Base-by-base conservation (phyloP, 495 filamentous ascomycete genomes). In the Ramalina intermedia region DNA sequence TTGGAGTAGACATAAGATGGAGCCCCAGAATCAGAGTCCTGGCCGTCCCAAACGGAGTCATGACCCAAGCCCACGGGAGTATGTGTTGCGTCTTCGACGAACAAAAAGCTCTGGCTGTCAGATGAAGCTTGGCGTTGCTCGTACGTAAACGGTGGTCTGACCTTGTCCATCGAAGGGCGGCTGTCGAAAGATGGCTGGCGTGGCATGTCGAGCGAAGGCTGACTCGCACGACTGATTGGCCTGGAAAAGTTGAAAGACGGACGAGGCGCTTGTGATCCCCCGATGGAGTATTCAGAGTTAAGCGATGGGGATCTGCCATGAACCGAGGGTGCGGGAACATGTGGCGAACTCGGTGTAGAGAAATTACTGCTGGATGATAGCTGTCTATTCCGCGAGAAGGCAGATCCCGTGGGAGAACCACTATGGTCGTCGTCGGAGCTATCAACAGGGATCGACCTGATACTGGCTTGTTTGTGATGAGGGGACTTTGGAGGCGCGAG, bases 241-340 rank as follows among this genome's bases (percentile, higher is more conserved):
- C 91, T 72, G 3, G 91, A 96, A 63, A 96, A 96, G 62, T 96
- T 98, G 61, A 89, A 90, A 1, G 83, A 73, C 2, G 85, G 84
- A 27, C 83, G 78, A 1, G 81, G 76, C 27, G 84, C 69, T 17
- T 69, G 64, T n/a, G 70, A 69, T 16, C 81, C 77, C n/a, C 65
- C 67, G 43, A 68, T 64, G 0, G 82, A 84, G 29, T 75, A 75
- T 45, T 94, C 86, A 2, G 88, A 96, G 54, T 78, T 81, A 38
- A 88, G 66, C 0, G 87, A 94, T 5, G 87, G 86, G 11, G 88
- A 93, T 41, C 87, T 78, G 48, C 66, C 75, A 63, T 69, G 73
- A 36, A 16, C 44, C 41, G 59, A 64, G 54, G 66, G 73, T 51
- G 56, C 56, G 51, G 65, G 77, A 43, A 82, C 82, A 54, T 79